These are phyloP conservation scores for Solanum gracilifrons DNA, from an alignment of 257 asterid genomes.

Conservation along the genomic window DNA sequence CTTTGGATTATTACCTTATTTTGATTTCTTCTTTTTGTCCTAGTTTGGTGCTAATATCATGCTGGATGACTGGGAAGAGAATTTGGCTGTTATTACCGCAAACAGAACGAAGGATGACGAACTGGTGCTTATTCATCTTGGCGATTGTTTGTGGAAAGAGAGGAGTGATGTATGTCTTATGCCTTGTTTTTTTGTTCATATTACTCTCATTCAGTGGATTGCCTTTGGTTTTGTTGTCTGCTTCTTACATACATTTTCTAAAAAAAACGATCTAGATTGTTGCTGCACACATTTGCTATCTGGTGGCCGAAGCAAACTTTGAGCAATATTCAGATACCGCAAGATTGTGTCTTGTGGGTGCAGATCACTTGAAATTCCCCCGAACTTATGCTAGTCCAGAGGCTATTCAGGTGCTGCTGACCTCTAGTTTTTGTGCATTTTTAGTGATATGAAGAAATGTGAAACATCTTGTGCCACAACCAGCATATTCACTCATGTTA, in stretches of 20 bases:
- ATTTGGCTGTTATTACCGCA: slow-evolving; percentile 90
- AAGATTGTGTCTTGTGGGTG: slow-evolving; percentile 92
- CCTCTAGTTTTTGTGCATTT: not conserved
- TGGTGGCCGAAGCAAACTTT: slow-evolving; percentile 88
- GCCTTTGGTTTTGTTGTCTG: slow-evolving; percentile 1
- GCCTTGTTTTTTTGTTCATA: not conserved
- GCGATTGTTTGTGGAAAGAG: slow-evolving; percentile 96
- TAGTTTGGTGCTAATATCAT: slow-evolving; percentile 64
- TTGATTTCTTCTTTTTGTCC: not conserved
- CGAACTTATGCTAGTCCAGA: slow-evolving; percentile 93
- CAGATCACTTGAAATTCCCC: slow-evolving; percentile 88
- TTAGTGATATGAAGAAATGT: not conserved
- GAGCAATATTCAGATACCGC: slow-evolving; percentile 83
- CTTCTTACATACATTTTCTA: not conserved
- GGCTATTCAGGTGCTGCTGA: slow-evolving; percentile 78
- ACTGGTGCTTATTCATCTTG: slow-evolving; percentile 91
- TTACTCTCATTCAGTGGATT: not conserved
- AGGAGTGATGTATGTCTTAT: slow-evolving; percentile 60
- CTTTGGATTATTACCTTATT: not conserved
- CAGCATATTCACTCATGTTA: not conserved
- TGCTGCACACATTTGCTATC: slow-evolving; percentile 94
- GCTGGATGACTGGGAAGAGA: slow-evolving; percentile 97
- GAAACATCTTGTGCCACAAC: not conserved
- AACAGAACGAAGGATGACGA: slow-evolving; percentile 94
- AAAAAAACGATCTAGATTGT: slow-evolving; percentile 37